Conservation (phyloP, 345 rosid species). For the Microcos paniculata region DNA sequence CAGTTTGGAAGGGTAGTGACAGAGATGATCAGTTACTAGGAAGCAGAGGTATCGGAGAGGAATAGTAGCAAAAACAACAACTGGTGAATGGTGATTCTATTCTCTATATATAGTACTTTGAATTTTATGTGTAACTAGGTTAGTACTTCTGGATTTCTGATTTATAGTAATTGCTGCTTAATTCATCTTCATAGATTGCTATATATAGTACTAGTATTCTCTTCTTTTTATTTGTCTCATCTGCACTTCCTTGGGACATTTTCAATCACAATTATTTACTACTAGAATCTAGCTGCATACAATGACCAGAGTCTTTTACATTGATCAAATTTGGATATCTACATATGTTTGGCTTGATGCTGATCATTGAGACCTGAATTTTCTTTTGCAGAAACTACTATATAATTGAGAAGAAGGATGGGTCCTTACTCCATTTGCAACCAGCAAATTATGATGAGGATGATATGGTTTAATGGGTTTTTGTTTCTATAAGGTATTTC, state of each 20-base stretch:
- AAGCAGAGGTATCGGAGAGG: conserved; percentile 5
- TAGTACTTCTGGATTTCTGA: background rate
- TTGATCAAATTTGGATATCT: too few relatives aligned
- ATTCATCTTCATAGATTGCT: background rate
- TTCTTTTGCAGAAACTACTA: background rate
- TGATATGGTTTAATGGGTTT: conserved; percentile 6
- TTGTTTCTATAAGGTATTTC: background rate
- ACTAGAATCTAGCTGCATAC: too few relatives aligned
- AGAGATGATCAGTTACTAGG: conserved; percentile 10
- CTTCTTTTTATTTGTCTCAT: background rate
- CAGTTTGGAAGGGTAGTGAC: conserved; percentile 9
- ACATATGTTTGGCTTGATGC: background rate
- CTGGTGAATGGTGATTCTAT: too few relatives aligned
- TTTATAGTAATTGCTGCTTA: background rate
- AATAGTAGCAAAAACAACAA: conserved; percentile 1
- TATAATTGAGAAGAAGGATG: background rate
- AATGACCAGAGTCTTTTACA: too few relatives aligned
- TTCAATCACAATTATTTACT: too few relatives aligned
- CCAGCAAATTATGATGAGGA: background rate
- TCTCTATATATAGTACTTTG: background rate
- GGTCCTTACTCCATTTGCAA: background rate
- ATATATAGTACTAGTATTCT: background rate
- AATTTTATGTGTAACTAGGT: background rate
- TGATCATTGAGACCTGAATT: background rate
- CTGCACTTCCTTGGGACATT: background rate